Evolutionary conservation across 768 basidiomycete species (phyloP).

Genomic region (Zangia roseola): DNA sequence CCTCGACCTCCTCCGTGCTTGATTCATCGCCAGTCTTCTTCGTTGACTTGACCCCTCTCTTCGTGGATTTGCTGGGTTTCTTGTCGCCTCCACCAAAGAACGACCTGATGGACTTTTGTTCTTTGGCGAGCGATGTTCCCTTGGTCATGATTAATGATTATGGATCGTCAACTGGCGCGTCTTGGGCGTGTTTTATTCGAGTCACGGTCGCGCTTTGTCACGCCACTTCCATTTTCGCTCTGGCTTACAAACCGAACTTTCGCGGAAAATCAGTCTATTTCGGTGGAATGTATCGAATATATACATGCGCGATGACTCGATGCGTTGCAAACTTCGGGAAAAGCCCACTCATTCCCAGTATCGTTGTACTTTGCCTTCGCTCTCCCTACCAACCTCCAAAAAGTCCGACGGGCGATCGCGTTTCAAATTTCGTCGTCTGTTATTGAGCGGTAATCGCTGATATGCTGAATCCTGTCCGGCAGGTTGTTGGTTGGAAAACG

Average conservation of each 20-base stretch:
- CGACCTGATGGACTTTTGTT: slow-evolving; percentile 52
- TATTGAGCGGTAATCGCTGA: slow-evolving; percentile 80
- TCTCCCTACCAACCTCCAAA: slow-evolving; percentile 66
- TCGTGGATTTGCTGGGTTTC: slow-evolving; percentile 23
- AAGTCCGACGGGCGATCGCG: slow-evolving; percentile 85
- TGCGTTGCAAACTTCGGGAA: slow-evolving; percentile 6
- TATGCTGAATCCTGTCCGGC: slow-evolving; percentile 81
- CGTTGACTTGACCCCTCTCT: slow-evolving; percentile 31
- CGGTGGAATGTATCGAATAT: slow-evolving; percentile 2
- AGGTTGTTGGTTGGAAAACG: slow-evolving; percentile 63
- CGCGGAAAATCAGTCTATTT: slow-evolving; percentile 10
- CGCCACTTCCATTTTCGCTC: neutral
- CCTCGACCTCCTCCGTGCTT: slow-evolving; percentile 32
- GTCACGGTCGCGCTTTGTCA: slow-evolving; percentile 23
- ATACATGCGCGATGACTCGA: slow-evolving; percentile 15
- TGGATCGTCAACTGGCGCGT: slow-evolving; percentile 11
- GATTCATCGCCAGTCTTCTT: slow-evolving; percentile 33
- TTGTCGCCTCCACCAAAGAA: slow-evolving; percentile 48
- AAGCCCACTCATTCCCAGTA: slow-evolving; percentile 65
- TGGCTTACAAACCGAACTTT: slow-evolving; percentile 1
- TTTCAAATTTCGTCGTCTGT: slow-evolving; percentile 73
- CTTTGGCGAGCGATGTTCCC: slow-evolving; percentile 39
- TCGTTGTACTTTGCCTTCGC: slow-evolving; percentile 62
- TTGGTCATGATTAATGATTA: slow-evolving; percentile 51
- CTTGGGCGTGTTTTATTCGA: slow-evolving; percentile 13